Evolutionary conservation across 306 rosid genomes (phyloP).

Genomic region (Cucurbita maxima): DNA sequence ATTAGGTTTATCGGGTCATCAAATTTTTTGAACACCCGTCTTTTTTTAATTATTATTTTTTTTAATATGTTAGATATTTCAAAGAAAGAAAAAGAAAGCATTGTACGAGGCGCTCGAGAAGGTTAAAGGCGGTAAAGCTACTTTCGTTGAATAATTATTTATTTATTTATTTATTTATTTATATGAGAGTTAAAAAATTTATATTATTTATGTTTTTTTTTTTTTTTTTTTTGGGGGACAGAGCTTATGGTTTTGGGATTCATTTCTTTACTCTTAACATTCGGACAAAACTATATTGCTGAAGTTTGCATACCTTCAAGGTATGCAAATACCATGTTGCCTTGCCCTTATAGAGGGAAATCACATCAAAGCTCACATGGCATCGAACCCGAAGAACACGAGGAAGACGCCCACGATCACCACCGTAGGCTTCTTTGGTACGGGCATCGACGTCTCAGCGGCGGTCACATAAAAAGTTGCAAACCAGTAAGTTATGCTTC

Average conservation of each 20-base stretch:
- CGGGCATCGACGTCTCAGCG: slow-evolving; percentile 50
- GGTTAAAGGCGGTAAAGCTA: slow-evolving; percentile 54
- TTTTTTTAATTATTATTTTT: too few relatives aligned
- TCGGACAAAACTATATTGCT: slow-evolving; percentile 64
- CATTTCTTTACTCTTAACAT: slow-evolving; percentile 74
- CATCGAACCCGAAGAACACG: neutral
- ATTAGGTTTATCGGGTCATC: too few relatives aligned
- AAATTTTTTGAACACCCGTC: too few relatives aligned
- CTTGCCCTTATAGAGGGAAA: slow-evolving; percentile 27
- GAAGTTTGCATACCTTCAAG: slow-evolving; percentile 31
- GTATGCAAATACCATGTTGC: slow-evolving; percentile 53
- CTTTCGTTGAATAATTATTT: neutral
- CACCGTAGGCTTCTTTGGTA: slow-evolving; percentile 54
- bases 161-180: too few relatives aligned
- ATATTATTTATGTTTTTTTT: neutral
- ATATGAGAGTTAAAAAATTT: neutral
- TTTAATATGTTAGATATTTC: slow-evolving; percentile 27
- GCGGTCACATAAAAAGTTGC: slow-evolving; percentile 3
- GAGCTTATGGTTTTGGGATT: slow-evolving; percentile 97
- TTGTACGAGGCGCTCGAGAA: slow-evolving; percentile 84
- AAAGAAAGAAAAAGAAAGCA: slow-evolving; percentile 43
- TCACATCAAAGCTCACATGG: neutral
- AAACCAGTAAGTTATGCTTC: slow-evolving; percentile 18
- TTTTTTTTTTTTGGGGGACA: slow-evolving; percentile 12
- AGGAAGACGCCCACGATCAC: slow-evolving; percentile 6